Evolutionary conservation across 164 flowering plant species (phyloP), one percentile per base, ranked within the genome.

Genomic region (Magnolia kwangsiensis): DNA sequence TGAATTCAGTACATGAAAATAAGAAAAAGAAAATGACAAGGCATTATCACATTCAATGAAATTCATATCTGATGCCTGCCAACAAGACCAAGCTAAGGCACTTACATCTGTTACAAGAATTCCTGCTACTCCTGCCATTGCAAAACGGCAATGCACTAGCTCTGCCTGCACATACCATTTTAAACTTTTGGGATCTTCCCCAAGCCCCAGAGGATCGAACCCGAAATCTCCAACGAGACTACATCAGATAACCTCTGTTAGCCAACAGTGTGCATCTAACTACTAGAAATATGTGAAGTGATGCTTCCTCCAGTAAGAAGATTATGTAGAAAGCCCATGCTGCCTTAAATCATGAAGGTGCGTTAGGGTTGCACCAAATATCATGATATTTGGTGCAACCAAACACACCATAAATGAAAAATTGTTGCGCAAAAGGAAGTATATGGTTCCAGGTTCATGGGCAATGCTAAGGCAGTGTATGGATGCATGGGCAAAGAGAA

Each of bases 121-220:
- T 68, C 99, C 99, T 10, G 96, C 95, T 31, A 94, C 94, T 55
- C 98, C 99, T 67, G 90, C 89, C 99, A 96, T 96, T 19, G 99
- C 98, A 71, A 92, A 95, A 45, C 98, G 98, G 51, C 87, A 80
- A 86, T 96, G 96, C 50, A 96, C 97, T 29, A 93, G 85, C 83
- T 96, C 99, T 58, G 99, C 99, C 80, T 96, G 97, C 76, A 91
- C 96, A 79, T 91, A 93, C 98, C 98, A 96, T 80, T 78, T 93
- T 80, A 96, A 83, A 86, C 87, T 91, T 63, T 84, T 86, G 0
- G 96, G 98, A 72, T 96, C 96, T 80, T 96, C 99, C 14, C 97
- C 99, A 16, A 96, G 95, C 49, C 93, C 99, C 68, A 95, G 95
- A 9, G 99, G 98, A 79, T 95, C 99, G 24, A 95, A 95, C 71